phyloP scores from a whole-genome alignment of 1,139 yeast species.

The Waltiozyma sp. region DNA sequence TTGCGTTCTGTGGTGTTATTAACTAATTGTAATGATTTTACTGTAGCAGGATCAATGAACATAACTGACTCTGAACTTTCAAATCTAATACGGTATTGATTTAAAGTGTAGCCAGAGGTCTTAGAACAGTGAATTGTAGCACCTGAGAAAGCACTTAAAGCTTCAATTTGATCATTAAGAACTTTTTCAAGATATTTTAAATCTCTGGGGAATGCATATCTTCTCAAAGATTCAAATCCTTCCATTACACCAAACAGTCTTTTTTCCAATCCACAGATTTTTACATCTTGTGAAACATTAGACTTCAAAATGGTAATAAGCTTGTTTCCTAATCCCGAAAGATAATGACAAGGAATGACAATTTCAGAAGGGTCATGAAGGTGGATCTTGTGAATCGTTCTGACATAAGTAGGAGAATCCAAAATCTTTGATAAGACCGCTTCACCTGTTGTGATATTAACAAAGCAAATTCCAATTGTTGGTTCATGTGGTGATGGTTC shows the following conservation, averaged over 20 bases:
- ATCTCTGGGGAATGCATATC: slow-evolving; percentile 15
- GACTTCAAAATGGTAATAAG: slow-evolving; percentile 26
- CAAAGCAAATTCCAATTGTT: slow-evolving; percentile 27
- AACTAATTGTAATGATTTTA: slow-evolving; percentile 27
- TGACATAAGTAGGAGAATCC: slow-evolving; percentile 35
- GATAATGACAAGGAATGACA: slow-evolving; percentile 23
- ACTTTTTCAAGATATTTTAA: slow-evolving; percentile 14
- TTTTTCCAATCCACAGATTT: slow-evolving; percentile 17
- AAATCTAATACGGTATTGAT: slow-evolving; percentile 25
- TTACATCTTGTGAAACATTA: slow-evolving; percentile 21
- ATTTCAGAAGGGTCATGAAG: slow-evolving; percentile 28
- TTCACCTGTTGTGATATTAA: slow-evolving; percentile 27
- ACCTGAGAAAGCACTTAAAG: slow-evolving; percentile 28
- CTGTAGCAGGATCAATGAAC: slow-evolving; percentile 30
- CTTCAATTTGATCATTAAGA: slow-evolving; percentile 19
- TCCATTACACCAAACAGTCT: slow-evolving; percentile 18
- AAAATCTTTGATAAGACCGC: slow-evolving; percentile 24
- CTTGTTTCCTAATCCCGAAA: slow-evolving; percentile 22
- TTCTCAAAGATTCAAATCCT: slow-evolving; percentile 17
- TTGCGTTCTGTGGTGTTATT: slow-evolving; percentile 21
- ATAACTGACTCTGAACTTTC: slow-evolving; percentile 31
- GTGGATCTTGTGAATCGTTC: slow-evolving; percentile 32
- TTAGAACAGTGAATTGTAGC: slow-evolving; percentile 17
- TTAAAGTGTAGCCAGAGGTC: slow-evolving; percentile 12
- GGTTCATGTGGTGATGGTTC: slow-evolving; percentile 23